phyloP scores from a whole-genome alignment of 169 alveolate species.

The Plasmodium adleri region DNA sequence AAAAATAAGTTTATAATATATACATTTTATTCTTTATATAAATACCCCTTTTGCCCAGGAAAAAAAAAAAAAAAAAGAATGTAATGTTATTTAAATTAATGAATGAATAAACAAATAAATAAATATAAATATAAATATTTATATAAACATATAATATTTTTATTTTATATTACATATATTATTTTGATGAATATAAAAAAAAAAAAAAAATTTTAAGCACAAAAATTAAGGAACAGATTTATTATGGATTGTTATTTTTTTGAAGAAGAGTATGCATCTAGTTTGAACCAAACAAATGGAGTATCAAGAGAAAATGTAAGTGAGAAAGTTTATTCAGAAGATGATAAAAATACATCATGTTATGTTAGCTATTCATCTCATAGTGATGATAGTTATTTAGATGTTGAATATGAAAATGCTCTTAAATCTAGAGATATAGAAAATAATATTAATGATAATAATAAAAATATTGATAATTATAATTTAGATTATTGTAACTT shows the following conservation, averaged over 20 bases:
- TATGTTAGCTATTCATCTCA: constrained; percentile 51
- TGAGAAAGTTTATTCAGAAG: constrained; percentile 57
- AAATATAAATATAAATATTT: background rate
- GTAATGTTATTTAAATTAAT: background rate
- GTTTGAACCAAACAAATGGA: constrained; percentile 5
- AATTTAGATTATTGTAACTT: background rate
- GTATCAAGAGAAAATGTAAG: constrained; percentile 30
- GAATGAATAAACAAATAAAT: constrained; percentile 1
- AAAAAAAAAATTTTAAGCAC: constrained; percentile 10
- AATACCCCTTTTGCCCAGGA: background rate
- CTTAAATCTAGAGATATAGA: constrained; percentile 12
- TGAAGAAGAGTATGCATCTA: constrained; percentile 28
- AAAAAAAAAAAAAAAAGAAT: constrained; percentile 1
- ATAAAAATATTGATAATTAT: background rate
- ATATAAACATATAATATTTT: background rate
- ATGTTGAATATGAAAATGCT: constrained; percentile 40
- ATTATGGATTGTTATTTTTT: constrained; percentile 52
- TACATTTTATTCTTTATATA: background rate
- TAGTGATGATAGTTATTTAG: constrained; percentile 62
- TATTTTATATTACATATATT: background rate
- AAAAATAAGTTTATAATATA: no score
- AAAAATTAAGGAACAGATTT: background rate
- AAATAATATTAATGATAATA: background rate
- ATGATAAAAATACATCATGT: constrained; percentile 54
- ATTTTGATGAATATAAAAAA: constrained; percentile 13